Base-by-base conservation (phyloP, 2,329 filamentous ascomycete species). In the Penicillium sp. region DNA sequence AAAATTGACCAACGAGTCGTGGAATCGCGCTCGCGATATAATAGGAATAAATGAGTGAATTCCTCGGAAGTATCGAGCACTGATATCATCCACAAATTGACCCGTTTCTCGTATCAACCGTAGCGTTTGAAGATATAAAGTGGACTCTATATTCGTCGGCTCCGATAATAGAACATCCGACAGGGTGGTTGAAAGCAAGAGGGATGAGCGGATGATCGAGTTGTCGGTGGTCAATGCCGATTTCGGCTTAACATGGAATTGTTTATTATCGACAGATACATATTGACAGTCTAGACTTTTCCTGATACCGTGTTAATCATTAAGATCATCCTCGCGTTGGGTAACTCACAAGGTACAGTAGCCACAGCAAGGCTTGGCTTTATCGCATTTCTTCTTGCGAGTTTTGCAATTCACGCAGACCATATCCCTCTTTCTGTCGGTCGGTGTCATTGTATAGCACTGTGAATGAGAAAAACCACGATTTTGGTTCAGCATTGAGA, bases 11-110 rank as follows among this genome's bases (percentile, higher is more conserved):
- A 70, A 51, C 3, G 43, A 54, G 9, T 58, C 46, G 17, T 68
- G 58, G 46, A 71, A 68, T 15, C 56, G 62, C n/a, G 47, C 40
- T 5, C 60, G 60, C 2, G 66, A 68, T 39, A 71, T 55, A 23
- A 71, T 56, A 21, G 66, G 68, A 0, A 68, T 37, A 23, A 58
- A 63, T 3, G 43, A 36, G 44, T 70, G 62, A 7, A 70, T 37
- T 6, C 65, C 56, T 21, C 61, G 55, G 34, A 70, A 72, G 41
- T 70, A 71, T 13, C 53, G 55, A 7, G 54, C 53, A 42, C 26
- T 63, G 44, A 70, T 59, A 58, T 66, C 60, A 64, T 63, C 60
- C 7, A 65, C 29, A 39, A 41, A 59, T 23, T 45, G 50, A 2
- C 63, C 57, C 1, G 54, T 58, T 33, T 41, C 40, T 33, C 48